phyloP scores from a whole-genome alignment of 257 asterid genomes.

The Solanum virginianum region DNA sequence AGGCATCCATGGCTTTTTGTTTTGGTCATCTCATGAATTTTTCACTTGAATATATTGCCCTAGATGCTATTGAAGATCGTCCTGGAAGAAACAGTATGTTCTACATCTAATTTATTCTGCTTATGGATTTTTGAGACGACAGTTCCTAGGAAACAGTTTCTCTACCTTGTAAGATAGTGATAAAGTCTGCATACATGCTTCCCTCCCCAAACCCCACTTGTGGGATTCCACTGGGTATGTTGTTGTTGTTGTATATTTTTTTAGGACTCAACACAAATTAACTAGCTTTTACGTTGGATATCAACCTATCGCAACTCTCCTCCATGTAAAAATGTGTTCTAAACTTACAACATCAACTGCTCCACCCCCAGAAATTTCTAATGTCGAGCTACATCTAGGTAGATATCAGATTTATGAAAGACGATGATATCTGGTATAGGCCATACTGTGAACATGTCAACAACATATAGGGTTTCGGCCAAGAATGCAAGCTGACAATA shows the following conservation, averaged over 20 bases:
- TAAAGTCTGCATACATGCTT: too few relatives aligned
- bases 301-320: background rate
- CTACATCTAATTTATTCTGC: background rate
- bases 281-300: background rate
- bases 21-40: conserved; percentile 1
- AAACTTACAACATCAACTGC: background rate
- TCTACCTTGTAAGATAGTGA: too few relatives aligned
- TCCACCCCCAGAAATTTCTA: background rate
- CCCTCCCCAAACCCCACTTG: too few relatives aligned
- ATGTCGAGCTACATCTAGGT: background rate
- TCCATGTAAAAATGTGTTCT: background rate
- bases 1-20: conserved; percentile 1
- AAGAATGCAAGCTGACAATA: background rate
- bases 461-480: background rate
- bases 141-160: too few relatives aligned
- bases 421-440: background rate
- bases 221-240: too few relatives aligned
- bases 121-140: too few relatives aligned
- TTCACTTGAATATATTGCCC: background rate
- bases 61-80: background rate
- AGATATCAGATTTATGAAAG: background rate
- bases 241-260: background rate
- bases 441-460: background rate
- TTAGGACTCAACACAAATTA: background rate
- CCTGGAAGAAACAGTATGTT: background rate